Evolutionary conservation across 2,329 filamentous ascomycete genomes (phyloP).

Genomic region (Monilinia laxa): DNA sequence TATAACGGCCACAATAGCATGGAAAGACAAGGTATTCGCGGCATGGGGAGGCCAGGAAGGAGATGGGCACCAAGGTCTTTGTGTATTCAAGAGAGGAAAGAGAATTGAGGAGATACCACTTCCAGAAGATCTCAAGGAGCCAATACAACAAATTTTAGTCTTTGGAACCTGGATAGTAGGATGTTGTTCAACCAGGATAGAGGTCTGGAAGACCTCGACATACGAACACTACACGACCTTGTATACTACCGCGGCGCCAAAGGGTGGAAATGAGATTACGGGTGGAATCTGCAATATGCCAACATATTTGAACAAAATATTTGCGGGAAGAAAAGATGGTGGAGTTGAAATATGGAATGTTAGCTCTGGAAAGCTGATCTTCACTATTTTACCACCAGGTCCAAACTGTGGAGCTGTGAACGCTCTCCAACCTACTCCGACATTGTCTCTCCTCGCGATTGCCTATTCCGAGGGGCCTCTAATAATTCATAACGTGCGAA

Average conservation of each 20-base stretch:
- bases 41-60: conserved; percentile 72
- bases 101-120: conserved; percentile 73
- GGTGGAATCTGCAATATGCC: conserved; percentile 84
- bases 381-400: conserved; percentile 78
- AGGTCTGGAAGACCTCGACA: conserved; percentile 83
- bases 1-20: conserved; percentile 84
- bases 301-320: conserved; percentile 93
- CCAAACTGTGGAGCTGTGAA: conserved; percentile 78
- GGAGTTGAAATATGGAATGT: conserved; percentile 97
- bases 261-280: conserved; percentile 67
- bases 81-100: conserved; percentile 90
- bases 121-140: conserved; percentile 64
- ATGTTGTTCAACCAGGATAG: conserved; percentile 70
- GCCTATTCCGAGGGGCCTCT: conserved; percentile 80
- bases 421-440: conserved; percentile 79
- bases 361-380: conserved; percentile 85
- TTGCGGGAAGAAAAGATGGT: conserved; percentile 83
- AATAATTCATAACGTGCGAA: conserved; percentile 76
- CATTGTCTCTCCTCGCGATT: conserved; percentile 81
- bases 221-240: conserved; percentile 91
- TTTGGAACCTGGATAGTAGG: conserved; percentile 92
- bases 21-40: conserved; percentile 84
- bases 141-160: conserved; percentile 73
- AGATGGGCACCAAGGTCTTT: conserved; percentile 65
- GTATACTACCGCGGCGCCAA: conserved; percentile 52